Evolutionary conservation across 2,329 filamentous ascomycete genomes (phyloP), one percentile per base, ranked within the genome.

Genomic region (Zelopaecilomyces penicillatus): DNA sequence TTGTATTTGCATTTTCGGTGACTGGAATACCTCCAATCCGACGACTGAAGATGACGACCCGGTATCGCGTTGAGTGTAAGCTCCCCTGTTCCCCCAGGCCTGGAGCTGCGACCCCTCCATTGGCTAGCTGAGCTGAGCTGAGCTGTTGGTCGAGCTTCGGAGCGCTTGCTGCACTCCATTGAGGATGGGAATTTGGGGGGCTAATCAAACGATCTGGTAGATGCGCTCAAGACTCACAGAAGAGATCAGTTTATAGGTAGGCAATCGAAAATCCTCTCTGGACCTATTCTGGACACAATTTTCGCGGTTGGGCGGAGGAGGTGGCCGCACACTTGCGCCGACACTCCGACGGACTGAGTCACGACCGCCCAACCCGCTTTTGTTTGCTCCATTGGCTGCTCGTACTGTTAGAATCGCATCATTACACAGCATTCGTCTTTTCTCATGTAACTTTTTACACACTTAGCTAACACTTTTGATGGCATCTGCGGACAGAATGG

Each of bases 181-280:
- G 19, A 19, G 19, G 19, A 19, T 19, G 19, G 19, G 19, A 19
- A 19, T 19, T 19, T 19, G 2, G 19, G 19, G 26, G 38, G 53
- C 51, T 56, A 42, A 57, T 59, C 37, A 19, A 32, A 10, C 10
- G 47, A 47, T 27, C n/a, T 43, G 44, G 29, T 51, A 80, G 76
- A 80, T 69, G 74, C 76, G 39, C 71, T 78, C 58, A 80, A 95
- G 76, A 91, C 89, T 42, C 90, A 96, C 69, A 80, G 90, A 44
- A 76, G 90, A 61, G 90, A 96, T 63, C 90, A 96, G 64, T 80
- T 96, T 57, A 88, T 89, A 66, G 75, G 85, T 84, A 70, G 47
- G 64, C 54, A 28, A n/a, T 6, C 29, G 35, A 19, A 19, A 19
- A 2, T 19, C 19, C 19, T 19, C 19, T 19, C 37, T 42, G 27